phyloP scores from a whole-genome alignment of 2,329 filamentous ascomycete genomes.

The Ceratocystis alfenasii region DNA sequence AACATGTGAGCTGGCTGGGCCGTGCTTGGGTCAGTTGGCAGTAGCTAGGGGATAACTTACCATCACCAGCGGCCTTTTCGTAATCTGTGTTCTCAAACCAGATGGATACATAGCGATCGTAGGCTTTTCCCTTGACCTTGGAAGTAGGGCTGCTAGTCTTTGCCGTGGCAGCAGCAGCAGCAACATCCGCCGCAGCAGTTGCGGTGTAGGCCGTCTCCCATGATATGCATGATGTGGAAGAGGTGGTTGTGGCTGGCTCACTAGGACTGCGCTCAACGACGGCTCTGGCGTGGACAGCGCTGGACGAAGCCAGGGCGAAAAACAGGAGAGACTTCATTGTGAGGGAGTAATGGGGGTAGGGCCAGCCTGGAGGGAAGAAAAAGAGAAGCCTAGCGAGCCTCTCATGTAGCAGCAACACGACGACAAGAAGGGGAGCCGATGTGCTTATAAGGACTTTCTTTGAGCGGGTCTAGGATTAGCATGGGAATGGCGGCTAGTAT shows the following conservation, averaged over 20 bases:
- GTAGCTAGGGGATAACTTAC: constrained; percentile 30
- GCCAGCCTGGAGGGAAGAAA: not conserved
- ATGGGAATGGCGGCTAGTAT: too few relatives aligned
- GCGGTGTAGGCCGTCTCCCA: constrained; percentile 7
- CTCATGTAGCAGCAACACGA: not conserved
- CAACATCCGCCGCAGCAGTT: constrained; percentile 6
- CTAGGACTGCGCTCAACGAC: too few relatives aligned
- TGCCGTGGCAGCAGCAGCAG: constrained; percentile 34
- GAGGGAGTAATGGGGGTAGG: not conserved
- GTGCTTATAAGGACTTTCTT: too few relatives aligned
- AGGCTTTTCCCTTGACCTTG: constrained; percentile 56
- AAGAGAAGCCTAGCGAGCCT: not conserved
- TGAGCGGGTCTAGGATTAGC: too few relatives aligned
- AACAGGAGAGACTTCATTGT: not conserved
- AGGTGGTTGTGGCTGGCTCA: constrained; percentile 7
- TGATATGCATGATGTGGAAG: not conserved
- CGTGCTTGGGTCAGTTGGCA: not conserved
- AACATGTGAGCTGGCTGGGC: not conserved
- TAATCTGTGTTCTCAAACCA: constrained; percentile 71
- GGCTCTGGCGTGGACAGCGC: constrained; percentile 15
- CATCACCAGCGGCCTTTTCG: constrained; percentile 50
- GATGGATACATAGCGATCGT: constrained; percentile 59
- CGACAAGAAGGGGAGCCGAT: too few relatives aligned
- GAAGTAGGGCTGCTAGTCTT: constrained; percentile 48
- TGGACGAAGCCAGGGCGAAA: constrained; percentile 16